Conservation (phyloP, 345 rosid genomes). For the Citrus australasica region DNA sequence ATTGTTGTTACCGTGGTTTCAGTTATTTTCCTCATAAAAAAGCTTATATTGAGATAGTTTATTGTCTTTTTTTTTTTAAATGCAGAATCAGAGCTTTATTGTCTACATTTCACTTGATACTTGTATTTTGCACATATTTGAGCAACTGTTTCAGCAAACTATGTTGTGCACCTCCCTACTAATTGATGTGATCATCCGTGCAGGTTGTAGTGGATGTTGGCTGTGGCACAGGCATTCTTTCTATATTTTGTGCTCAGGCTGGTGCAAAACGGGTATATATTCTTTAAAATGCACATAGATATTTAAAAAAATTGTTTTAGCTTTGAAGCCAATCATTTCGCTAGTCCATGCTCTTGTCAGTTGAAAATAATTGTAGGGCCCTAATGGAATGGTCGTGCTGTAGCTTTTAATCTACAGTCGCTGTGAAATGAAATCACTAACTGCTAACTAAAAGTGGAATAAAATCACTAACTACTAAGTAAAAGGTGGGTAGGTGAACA, state of each 20-base stretch:
- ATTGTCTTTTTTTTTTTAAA: too few relatives aligned
- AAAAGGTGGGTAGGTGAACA: too few relatives aligned
- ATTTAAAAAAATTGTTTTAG: not conserved
- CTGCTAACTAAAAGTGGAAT: too few relatives aligned
- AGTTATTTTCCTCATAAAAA: constrained; percentile 9
- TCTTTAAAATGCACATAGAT: not conserved
- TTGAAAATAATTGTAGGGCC: too few relatives aligned
- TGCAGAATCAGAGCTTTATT: too few relatives aligned
- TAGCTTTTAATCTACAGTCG: too few relatives aligned
- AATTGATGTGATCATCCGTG: constrained; percentile 14
- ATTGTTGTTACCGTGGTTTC: constrained; percentile 15
- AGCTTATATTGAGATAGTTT: not conserved
- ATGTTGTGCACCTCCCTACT: constrained; percentile 17
- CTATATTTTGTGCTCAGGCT: constrained; percentile 98
- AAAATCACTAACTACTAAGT: too few relatives aligned
- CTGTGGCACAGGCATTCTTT: constrained; percentile 97
- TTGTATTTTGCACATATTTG: not conserved
- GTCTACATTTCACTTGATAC: not conserved
- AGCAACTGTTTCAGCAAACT: not conserved
- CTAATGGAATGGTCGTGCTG: too few relatives aligned
- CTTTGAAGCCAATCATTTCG: not conserved
- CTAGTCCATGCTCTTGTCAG: not conserved
- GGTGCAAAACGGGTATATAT: constrained; percentile 90
- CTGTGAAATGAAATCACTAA: too few relatives aligned
- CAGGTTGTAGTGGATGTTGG: constrained; percentile 99